These are phyloP conservation scores for Nicotiana sylvestris DNA, from an alignment of 257 asterid species.

Conservation along the genomic window DNA sequence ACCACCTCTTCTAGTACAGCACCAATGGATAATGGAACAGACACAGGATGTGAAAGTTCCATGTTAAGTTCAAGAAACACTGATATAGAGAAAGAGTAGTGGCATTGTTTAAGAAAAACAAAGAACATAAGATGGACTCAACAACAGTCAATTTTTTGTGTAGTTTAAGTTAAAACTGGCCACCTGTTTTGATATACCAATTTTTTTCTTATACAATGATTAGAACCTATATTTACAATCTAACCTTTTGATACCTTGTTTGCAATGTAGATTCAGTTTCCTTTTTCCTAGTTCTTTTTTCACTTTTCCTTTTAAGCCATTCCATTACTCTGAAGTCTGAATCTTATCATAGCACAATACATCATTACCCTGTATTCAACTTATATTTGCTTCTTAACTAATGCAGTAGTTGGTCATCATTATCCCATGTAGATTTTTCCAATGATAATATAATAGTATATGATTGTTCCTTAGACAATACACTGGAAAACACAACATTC, in stretches of 20 bases:
- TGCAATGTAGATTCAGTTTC: neutral
- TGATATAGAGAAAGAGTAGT: slow-evolving; percentile 21
- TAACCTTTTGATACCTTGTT: neutral
- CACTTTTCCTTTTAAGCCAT: neutral
- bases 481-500: neutral
- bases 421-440: neutral
- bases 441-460: neutral
- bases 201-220: neutral
- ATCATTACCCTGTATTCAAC: neutral
- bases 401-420: neutral
- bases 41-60: slow-evolving; percentile 6
- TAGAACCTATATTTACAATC: neutral
- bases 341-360: neutral
- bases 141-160: neutral
- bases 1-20: slow-evolving; percentile 11
- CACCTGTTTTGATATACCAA: neutral
- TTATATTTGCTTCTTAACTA: neutral
- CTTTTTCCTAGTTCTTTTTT: neutral
- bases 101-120: slow-evolving; percentile 13
- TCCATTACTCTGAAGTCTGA: neutral
- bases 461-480: neutral
- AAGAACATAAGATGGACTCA: neutral
- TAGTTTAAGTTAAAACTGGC: neutral
- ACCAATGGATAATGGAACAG: slow-evolving; percentile 15
- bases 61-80: slow-evolving; percentile 4